Evolutionary conservation across 352 stramenopile species (phyloP).

Genomic region (Phytophthora chlamydospora): DNA sequence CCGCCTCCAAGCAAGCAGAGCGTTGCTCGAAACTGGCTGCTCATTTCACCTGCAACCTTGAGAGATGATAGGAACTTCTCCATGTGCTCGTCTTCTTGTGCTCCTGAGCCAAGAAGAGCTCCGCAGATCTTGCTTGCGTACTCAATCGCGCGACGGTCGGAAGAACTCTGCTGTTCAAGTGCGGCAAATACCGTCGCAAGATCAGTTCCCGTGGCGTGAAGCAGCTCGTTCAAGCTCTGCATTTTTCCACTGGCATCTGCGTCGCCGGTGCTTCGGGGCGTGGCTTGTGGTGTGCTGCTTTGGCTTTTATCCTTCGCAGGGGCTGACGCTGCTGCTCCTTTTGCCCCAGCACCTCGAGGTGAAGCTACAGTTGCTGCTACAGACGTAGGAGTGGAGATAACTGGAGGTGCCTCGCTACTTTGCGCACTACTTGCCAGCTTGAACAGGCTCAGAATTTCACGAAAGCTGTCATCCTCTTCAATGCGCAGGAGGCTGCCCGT

Average conservation of each 20-base stretch:
- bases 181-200: constrained; percentile 33
- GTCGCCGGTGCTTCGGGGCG: constrained; percentile 25
- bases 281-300: constrained; percentile 32
- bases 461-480: constrained; percentile 27
- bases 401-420: background rate
- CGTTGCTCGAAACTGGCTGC: constrained; percentile 43
- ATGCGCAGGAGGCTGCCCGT: background rate
- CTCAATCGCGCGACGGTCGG: constrained; percentile 35
- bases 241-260: constrained; percentile 14
- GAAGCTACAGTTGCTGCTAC: constrained; percentile 12
- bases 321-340: constrained; percentile 7
- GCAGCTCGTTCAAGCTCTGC: constrained; percentile 41
- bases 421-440: constrained; percentile 18
- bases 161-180: constrained; percentile 30
- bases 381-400: constrained; percentile 2
- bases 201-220: constrained; percentile 43
- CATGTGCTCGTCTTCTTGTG: constrained; percentile 12
- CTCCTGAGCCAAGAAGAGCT: constrained; percentile 22
- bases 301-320: constrained; percentile 36
- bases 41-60: constrained; percentile 51
- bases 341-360: constrained; percentile 15
- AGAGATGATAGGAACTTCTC: constrained; percentile 41
- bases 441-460: constrained; percentile 32
- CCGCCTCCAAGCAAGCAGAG: constrained; percentile 38
- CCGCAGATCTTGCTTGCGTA: constrained; percentile 46